Evolutionary conservation across 306 rosid genomes (phyloP).

Genomic region (Ormosia semicastrata): DNA sequence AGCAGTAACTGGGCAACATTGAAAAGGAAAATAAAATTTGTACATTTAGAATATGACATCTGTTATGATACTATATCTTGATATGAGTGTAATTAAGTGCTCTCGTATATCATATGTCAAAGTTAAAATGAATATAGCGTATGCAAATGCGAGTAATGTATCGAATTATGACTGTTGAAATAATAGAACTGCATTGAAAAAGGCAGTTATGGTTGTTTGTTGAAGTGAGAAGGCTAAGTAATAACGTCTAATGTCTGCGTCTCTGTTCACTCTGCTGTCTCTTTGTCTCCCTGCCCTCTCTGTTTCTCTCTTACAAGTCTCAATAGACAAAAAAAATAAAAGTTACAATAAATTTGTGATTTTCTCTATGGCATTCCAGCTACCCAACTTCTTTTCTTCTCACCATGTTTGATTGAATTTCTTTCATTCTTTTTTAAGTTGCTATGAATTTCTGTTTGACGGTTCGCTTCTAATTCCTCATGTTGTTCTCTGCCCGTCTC

Average conservation of each 20-base stretch:
- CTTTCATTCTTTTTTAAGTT: slow-evolving; percentile 2
- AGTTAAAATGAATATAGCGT: too few species aligned
- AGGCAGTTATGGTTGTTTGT: slow-evolving; percentile 32
- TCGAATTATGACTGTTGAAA: not conserved
- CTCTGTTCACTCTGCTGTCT: not conserved
- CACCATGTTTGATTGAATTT: not conserved
- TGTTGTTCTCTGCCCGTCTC: not conserved
- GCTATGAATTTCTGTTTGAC: not conserved
- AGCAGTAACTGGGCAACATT: slow-evolving; percentile 35
- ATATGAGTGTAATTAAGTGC: too few species aligned
- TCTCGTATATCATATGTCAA: too few species aligned
- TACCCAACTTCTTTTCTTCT: not conserved
- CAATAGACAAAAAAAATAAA: too few species aligned
- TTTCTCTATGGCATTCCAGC: slow-evolving; percentile 13
- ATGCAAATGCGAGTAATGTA: too few species aligned
- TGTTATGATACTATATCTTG: too few species aligned
- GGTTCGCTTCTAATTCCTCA: slow-evolving; percentile 17
- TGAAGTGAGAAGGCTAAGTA: slow-evolving; percentile 48
- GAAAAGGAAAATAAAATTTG: not conserved
- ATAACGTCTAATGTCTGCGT: slow-evolving; percentile 19
- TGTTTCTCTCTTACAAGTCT: slow-evolving; percentile 18
- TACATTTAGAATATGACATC: too few species aligned
- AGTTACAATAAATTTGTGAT: not conserved
- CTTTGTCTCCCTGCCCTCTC: slow-evolving; percentile 19
- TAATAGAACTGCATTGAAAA: slow-evolving; percentile 31